These are phyloP conservation scores for Trypanosoma melophagium DNA, from an alignment of 208 protist genomes.

Conservation along the genomic window DNA sequence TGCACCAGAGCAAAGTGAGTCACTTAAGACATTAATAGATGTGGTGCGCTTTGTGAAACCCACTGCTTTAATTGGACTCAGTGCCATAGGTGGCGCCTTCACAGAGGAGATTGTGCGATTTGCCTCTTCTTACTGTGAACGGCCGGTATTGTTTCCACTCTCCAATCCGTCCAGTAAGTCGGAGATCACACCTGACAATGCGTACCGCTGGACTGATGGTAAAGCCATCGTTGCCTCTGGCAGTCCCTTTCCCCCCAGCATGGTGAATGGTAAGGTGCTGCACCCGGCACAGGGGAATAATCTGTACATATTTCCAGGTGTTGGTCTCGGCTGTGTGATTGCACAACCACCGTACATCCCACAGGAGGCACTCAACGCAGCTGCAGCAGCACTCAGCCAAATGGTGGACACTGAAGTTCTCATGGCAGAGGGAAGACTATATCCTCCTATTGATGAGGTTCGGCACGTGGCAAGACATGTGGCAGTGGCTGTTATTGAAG, in stretches of 20 bases:
- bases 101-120: conserved; percentile 90
- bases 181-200: conserved; percentile 92
- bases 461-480: conserved; percentile 48
- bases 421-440: conserved; percentile 37
- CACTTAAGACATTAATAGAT: conserved; percentile 52
- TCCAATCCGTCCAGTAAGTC: conserved; percentile 93
- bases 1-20: conserved; percentile 60
- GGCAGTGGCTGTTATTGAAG: conserved; percentile 44
- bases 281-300: conserved; percentile 96
- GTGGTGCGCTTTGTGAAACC: conserved; percentile 92
- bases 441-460: conserved; percentile 52
- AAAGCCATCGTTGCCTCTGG: conserved; percentile 94
- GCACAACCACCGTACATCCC: conserved; percentile 83
- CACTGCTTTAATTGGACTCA: conserved; percentile 94
- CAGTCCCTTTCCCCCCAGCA: conserved; percentile 93
- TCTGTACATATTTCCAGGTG: conserved; percentile 95
- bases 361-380: conserved; percentile 82
- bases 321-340: conserved; percentile 89
- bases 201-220: conserved; percentile 93
- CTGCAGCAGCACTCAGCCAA: conserved; percentile 67
- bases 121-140: conserved; percentile 73
- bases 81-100: conserved; percentile 91
- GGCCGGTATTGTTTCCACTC: conserved; percentile 96
- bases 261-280: conserved; percentile 78
- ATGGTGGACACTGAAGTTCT: conserved; percentile 32